Conservation (phyloP, 768 basidiomycete genomes). For the Leccinum truebloodii region DNA sequence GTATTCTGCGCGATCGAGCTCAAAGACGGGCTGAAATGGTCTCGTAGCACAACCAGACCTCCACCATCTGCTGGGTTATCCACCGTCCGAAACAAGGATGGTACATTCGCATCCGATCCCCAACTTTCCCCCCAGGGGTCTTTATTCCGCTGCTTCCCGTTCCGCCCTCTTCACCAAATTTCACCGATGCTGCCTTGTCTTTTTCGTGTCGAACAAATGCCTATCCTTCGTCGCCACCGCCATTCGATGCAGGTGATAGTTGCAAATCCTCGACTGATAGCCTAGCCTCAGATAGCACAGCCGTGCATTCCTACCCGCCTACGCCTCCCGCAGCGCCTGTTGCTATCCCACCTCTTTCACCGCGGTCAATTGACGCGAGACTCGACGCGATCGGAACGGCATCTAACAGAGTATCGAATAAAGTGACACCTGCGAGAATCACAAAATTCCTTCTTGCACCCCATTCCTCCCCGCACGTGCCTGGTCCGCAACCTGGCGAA, state of each 20-base stretch:
- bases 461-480: conserved; percentile 39
- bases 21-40: background rate
- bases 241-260: conserved; percentile 4
- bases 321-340: conserved; percentile 44
- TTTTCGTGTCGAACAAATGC: conserved; percentile 54
- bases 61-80: conserved; percentile 68
- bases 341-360: conserved; percentile 36
- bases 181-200: conserved; percentile 51
- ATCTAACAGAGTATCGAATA: conserved; percentile 1
- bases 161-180: conserved; percentile 45
- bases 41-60: conserved; percentile 64
- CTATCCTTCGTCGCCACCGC: conserved; percentile 26
- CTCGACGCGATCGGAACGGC: conserved; percentile 22
- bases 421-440: conserved; percentile 25
- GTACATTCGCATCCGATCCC: conserved; percentile 79
- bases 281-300: conserved; percentile 32
- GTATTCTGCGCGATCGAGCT: conserved; percentile 25
- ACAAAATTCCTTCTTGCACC: conserved; percentile 57
- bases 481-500: conserved; percentile 29
- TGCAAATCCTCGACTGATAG: conserved; percentile 30
- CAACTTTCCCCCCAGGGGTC: conserved; percentile 62
- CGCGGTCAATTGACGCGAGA: conserved; percentile 33
- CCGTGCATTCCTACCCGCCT: conserved; percentile 59
- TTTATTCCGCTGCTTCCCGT: conserved; percentile 58
- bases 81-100: conserved; percentile 81